Evolutionary conservation across 164 flowering plant species (phyloP).

Genomic region (Euptelea pleiosperma): DNA sequence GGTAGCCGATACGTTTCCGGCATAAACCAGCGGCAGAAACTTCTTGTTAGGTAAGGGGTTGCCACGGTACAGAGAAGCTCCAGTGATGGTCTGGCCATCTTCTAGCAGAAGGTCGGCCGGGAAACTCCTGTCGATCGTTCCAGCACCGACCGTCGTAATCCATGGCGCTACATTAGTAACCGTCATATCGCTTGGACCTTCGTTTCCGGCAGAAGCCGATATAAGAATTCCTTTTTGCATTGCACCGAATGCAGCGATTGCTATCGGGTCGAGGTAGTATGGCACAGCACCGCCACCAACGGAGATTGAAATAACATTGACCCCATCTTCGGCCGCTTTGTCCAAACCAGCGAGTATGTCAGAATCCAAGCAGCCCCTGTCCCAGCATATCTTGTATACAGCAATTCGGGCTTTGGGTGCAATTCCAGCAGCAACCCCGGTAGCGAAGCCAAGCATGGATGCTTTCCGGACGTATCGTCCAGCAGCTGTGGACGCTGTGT

Average conservation of each 20-base stretch:
- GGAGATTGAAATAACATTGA: constrained; percentile 45
- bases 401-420: constrained; percentile 65
- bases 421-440: constrained; percentile 44
- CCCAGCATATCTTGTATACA: constrained; percentile 48
- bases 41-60: constrained; percentile 15
- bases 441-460: constrained; percentile 38
- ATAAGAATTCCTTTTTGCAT: constrained; percentile 39
- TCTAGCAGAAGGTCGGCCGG: constrained; percentile 40
- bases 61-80: constrained; percentile 42
- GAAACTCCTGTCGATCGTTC: constrained; percentile 49
- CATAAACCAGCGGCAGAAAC: constrained; percentile 29
- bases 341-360: constrained; percentile 54
- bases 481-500: constrained; percentile 60
- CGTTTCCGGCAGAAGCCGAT: constrained; percentile 50
- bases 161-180: constrained; percentile 51
- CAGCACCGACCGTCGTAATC: constrained; percentile 60
- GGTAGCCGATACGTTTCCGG: constrained; percentile 22
- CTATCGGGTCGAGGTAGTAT: constrained; percentile 22
- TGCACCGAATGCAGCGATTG: constrained; percentile 34
- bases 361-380: constrained; percentile 33
- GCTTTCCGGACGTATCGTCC: constrained; percentile 34
- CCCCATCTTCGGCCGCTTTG: constrained; percentile 52
- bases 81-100: constrained; percentile 33
- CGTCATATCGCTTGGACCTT: constrained; percentile 26
- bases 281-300: constrained; percentile 20